Evolutionary conservation across 164 flowering plant species (phyloP).

Genomic region (Piper betle): DNA sequence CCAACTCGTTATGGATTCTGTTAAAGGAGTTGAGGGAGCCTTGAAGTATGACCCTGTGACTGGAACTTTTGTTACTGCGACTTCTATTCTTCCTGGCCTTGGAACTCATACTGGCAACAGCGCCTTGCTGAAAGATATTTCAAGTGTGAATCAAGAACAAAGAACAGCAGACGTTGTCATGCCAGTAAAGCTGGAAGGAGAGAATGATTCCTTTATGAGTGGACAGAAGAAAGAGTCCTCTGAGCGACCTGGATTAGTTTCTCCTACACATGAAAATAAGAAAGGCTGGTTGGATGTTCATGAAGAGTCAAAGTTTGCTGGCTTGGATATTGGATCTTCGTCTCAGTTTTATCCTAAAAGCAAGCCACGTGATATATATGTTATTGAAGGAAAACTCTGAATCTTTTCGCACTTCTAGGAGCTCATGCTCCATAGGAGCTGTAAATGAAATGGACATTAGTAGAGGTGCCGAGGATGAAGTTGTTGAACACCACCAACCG

Average conservation of each 20-base stretch:
- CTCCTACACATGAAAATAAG: conserved; percentile 7
- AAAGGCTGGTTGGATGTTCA: conserved; percentile 5
- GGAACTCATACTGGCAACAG: conserved; percentile 15
- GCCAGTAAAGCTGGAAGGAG: conserved; percentile 32
- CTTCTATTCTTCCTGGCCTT: conserved; percentile 29
- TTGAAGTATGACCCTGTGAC: conserved; percentile 63
- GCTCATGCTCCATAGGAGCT: conserved; percentile 29
- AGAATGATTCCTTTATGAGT: conserved; percentile 15
- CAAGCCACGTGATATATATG: conserved; percentile 8
- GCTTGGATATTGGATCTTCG: conserved; percentile 8
- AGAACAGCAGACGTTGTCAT: conserved; percentile 8
- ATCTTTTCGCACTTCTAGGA: conserved; percentile 15
- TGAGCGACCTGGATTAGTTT: background rate
- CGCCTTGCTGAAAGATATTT: conserved; percentile 6
- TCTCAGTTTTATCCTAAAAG: conserved; percentile 11
- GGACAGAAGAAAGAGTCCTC: conserved; percentile 6
- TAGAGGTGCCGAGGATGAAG: conserved; percentile 27
- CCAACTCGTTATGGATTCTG: conserved; percentile 75
- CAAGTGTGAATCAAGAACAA: conserved; percentile 9
- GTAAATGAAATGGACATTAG: conserved; percentile 26
- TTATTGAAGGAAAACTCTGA: conserved; percentile 15
- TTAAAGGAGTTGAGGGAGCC: conserved; percentile 79
- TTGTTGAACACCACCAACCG: conserved; percentile 35
- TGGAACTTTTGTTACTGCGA: conserved; percentile 56
- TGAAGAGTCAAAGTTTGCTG: conserved; percentile 15